These are phyloP conservation scores for Pachyrhizus erosus DNA, from an alignment of 306 rosid genomes.

Conservation along the genomic window DNA sequence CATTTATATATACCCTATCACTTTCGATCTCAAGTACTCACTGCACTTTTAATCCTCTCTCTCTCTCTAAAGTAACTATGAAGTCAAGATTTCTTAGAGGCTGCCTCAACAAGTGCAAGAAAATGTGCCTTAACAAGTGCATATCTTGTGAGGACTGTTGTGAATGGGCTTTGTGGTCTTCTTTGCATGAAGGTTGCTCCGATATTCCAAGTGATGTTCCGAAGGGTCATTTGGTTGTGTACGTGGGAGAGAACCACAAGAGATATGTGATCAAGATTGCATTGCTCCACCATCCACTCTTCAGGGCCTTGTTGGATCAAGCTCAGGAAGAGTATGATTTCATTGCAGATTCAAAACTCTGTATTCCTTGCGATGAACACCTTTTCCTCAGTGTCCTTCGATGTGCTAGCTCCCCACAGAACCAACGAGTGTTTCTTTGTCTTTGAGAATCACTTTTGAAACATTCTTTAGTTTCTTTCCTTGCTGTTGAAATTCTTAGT, in stretches of 20 bases:
- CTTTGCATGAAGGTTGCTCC: constrained; percentile 54
- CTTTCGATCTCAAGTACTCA: constrained; percentile 40
- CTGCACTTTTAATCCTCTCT: constrained; percentile 37
- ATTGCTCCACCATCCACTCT: constrained; percentile 81
- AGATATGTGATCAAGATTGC: constrained; percentile 78
- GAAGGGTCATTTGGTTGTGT: constrained; percentile 90
- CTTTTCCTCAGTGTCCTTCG: constrained; percentile 70
- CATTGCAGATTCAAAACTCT: constrained; percentile 68
- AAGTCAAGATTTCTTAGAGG: constrained; percentile 53
- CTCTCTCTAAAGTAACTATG: constrained; percentile 33
- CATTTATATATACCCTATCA: constrained; percentile 67
- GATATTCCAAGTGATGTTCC: constrained; percentile 90
- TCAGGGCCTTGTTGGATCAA: constrained; percentile 84
- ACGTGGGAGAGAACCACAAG: constrained; percentile 76
- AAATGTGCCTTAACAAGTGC: constrained; percentile 44
- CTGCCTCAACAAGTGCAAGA: constrained; percentile 81
- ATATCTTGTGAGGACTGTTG: constrained; percentile 52
- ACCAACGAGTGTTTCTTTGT: constrained; percentile 43
- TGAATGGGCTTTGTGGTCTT: constrained; percentile 62
- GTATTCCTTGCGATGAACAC: constrained; percentile 85
- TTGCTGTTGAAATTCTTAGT: constrained; percentile 18
- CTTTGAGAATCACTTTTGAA: constrained; percentile 43
- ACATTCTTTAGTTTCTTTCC: constrained; percentile 44
- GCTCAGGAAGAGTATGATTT: constrained; percentile 84
- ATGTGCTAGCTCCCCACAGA: constrained; percentile 63